phyloP scores from a whole-genome alignment of 345 rosid genomes.

The Cardamine chenopodiifolia region DNA sequence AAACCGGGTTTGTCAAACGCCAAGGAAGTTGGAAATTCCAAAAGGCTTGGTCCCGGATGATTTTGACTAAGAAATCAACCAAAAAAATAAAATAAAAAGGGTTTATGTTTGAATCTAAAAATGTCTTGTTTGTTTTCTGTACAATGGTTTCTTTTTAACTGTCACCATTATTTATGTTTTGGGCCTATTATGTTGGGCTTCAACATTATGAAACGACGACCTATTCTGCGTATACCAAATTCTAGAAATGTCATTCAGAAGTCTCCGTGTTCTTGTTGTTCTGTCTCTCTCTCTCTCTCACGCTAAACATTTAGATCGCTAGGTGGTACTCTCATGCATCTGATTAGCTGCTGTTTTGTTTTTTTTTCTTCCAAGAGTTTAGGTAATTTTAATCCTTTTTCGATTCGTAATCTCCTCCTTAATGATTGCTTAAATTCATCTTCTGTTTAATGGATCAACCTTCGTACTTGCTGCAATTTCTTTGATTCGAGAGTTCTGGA shows the following conservation, averaged over 20 bases:
- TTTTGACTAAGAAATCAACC: neutral
- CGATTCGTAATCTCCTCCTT: neutral
- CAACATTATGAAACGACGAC: slow-evolving; percentile 26
- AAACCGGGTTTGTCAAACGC: slow-evolving; percentile 44
- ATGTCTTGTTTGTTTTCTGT: slow-evolving; percentile 15
- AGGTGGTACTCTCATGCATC: slow-evolving; percentile 38
- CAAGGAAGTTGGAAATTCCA: slow-evolving; percentile 40
- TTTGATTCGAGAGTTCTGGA: slow-evolving; percentile 24
- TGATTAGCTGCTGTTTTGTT: slow-evolving; percentile 19
- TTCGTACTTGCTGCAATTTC: slow-evolving; percentile 5
- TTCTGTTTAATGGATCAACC: slow-evolving; percentile 1
- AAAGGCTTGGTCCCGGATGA: slow-evolving; percentile 17
- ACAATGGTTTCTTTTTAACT: neutral
- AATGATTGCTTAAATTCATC: slow-evolving; percentile 2
- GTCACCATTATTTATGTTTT: neutral
- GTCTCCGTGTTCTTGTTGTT: no score
- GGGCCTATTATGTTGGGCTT: slow-evolving; percentile 45
- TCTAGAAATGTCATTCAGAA: slow-evolving; percentile 48
- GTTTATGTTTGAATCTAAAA: slow-evolving; percentile 4
- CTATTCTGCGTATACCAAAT: slow-evolving; percentile 45
- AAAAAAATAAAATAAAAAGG: neutral
- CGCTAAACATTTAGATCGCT: slow-evolving; percentile 33
- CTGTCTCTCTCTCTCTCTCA: slow-evolving; percentile 3
- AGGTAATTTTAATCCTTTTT: slow-evolving; percentile 22
- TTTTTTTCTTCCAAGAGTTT: slow-evolving; percentile 11